Base-by-base conservation (phyloP, 306 rosid genomes). In the Dicorynia guianensis region DNA sequence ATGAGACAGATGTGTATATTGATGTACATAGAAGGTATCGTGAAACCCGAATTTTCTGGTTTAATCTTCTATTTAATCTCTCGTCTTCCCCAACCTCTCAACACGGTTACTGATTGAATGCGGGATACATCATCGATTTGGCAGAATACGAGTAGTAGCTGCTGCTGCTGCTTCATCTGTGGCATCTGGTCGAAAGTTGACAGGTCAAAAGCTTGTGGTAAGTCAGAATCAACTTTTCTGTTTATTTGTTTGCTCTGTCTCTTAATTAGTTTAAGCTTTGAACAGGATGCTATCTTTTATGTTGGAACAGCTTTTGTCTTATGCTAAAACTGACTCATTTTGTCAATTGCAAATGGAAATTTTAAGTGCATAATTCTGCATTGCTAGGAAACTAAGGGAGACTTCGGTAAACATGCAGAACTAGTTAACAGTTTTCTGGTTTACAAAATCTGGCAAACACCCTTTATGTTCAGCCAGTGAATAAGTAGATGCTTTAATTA, bases 131-230 rank as follows among this genome's bases (percentile, higher is more conserved):
- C 7, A 52, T 76, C 72, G 70, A 47, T 52, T 68, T 78, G 75
- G 81, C 87, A 95, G 98, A 82, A 92, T 90, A 74, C 98, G 97
- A 9, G 98, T 92, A 53, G 97, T 96, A 54, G 98, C 97, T 61
- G 97, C 90, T 10, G 98, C 98, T 30, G 98, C 97, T 83, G 98
- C 97, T 83, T 88, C 98, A 71, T 87, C 89, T 39, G 82, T 95
- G 85, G 98, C 98, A 58, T 86, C 93, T 18, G 11, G 58, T 74
- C 82, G 94, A 75, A 95, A 90, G 89, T 35, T 88, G 81, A 74
- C 77, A 8, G 85, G 69, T 58, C 84, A 83, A 14, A 94, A 90
- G 81, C 67, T 72, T 25, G 52, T 19, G 9, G 93, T 83, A 79
- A 84, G 88, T 79, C 71, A 54, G 61, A 83, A 70, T 66, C 57